Conservation (phyloP, 2,329 filamentous ascomycete species). For the Fusarium sarcochroum region DNA sequence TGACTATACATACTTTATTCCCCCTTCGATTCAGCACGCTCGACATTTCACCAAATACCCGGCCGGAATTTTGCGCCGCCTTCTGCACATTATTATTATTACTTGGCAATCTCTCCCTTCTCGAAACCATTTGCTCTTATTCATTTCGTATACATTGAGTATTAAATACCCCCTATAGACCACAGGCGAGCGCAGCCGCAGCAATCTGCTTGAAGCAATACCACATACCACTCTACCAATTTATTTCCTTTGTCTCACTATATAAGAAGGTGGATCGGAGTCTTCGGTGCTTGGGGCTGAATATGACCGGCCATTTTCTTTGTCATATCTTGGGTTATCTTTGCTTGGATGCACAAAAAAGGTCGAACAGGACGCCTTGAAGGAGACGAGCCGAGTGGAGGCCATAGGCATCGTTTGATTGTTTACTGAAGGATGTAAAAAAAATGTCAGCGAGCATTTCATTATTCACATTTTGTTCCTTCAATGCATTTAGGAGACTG, state of each 20-base stretch:
- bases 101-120: conserved; percentile 42
- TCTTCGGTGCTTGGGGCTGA: conserved; percentile 46
- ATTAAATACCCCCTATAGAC: conserved; percentile 58
- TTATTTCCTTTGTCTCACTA: conserved; percentile 52
- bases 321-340: conserved; percentile 35
- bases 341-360: conserved; percentile 37
- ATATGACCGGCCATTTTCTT: conserved; percentile 42
- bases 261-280: conserved; percentile 48
- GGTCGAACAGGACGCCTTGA: conserved; percentile 39
- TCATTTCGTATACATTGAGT: conserved; percentile 49
- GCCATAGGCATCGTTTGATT: conserved; percentile 30
- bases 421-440: conserved; percentile 43
- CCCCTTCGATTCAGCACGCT: conserved; percentile 48
- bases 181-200: conserved; percentile 51
- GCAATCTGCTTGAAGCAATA: conserved; percentile 51
- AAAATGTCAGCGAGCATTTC: conserved; percentile 46
- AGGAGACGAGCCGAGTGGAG: conserved; percentile 17
- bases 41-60: conserved; percentile 49
- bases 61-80: conserved; percentile 40
- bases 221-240: conserved; percentile 47
- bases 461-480: conserved; percentile 25
- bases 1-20: conserved; percentile 50
- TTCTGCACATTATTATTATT: conserved; percentile 43
- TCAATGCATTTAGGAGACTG: conserved; percentile 29
- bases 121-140: conserved; percentile 40